phyloP scores from a whole-genome alignment of 768 basidiomycete species.

The Tricholomella constricta region DNA sequence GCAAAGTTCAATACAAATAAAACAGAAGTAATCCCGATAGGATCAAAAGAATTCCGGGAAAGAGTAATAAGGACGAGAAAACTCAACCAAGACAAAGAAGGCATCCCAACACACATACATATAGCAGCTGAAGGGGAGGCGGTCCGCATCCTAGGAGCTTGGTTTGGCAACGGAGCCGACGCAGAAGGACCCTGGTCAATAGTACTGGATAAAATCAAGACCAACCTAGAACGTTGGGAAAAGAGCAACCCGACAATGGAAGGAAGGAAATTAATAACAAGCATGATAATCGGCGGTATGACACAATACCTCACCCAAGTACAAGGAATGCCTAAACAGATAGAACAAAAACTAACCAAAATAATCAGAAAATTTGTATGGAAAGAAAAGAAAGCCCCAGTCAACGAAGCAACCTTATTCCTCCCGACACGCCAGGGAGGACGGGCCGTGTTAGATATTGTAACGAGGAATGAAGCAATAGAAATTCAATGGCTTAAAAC shows the following conservation, averaged over 20 bases:
- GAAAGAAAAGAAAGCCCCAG: slow-evolving; percentile 13
- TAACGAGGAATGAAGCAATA: slow-evolving; percentile 29
- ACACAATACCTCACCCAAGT: too few relatives aligned
- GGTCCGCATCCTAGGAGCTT: slow-evolving; percentile 33
- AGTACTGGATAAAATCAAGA: slow-evolving; percentile 27
- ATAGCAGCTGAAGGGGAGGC: slow-evolving; percentile 31
- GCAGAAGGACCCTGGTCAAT: slow-evolving; percentile 26
- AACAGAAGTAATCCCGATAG: slow-evolving; percentile 39
- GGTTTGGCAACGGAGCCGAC: slow-evolving; percentile 29
- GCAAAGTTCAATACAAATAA: slow-evolving; percentile 45
- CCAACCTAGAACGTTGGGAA: slow-evolving; percentile 23
- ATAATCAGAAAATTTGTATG: slow-evolving; percentile 29
- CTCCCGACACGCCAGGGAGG: slow-evolving; percentile 24
- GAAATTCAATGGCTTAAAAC: slow-evolving; percentile 24
- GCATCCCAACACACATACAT: slow-evolving; percentile 20
- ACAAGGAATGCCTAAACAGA: slow-evolving; percentile 36
- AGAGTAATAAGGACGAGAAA: too few relatives aligned
- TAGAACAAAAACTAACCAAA: slow-evolving; percentile 21
- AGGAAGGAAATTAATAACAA: slow-evolving; percentile 23
- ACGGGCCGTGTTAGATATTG: slow-evolving; percentile 24
- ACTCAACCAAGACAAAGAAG: neutral
- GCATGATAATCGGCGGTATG: slow-evolving; percentile 29
- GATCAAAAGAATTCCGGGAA: too few relatives aligned
- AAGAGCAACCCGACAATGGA: too few relatives aligned
- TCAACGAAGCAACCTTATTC: slow-evolving; percentile 21